Evolutionary conservation across 441 rosid genomes (phyloP), one percentile per base, ranked within the genome.

Genomic region (Arabidopsis lyrata): DNA sequence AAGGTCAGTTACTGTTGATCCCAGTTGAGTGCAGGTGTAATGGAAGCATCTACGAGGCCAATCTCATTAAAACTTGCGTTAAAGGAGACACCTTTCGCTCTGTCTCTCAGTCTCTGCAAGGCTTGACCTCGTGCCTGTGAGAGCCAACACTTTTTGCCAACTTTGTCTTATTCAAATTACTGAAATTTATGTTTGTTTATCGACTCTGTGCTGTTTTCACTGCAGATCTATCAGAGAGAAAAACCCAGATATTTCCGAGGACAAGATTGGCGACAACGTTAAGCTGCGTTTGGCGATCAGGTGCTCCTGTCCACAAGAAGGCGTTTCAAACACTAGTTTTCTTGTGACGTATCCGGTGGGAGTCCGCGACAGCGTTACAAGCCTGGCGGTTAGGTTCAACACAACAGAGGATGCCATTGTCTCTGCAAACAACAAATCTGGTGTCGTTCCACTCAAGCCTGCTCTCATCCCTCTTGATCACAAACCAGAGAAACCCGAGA

Each of bases 21-120:
- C 93, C 96, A 3, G 83, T 89, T 13, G 73, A 77, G 32, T 93
- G 98, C 70, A 82, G 75, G 72, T 93, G 98, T 80, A 75, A 67
- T 62, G 84, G 82, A 36, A 79, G 84, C 20, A 55, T 78, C 72
- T 93, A 83, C 64, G 83, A 81, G 77, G 91, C 98, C 29, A 77
- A 70, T 57, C 58, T 87, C 38, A 71, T 76, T 7, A 88, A 79
- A 72, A 85, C 83, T n/a, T 72, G 86, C 16, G 56, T 80, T 35
- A 79, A 80, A 73, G 92, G 97, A 12, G 95, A 89, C 80, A 87
- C 84, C 50, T 87, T 93, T 77, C 63, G 69, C 66, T 61, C 84
- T 70, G 82, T 93, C 67, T 78, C 92, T 31, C 83, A 82, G 61
- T 86, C 96, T 5, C 77, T 91, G 2, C 87, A 86, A 72, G 96